Conservation (phyloP, 2,329 filamentous ascomycete species). For the Monosporascus sp. region DNA sequence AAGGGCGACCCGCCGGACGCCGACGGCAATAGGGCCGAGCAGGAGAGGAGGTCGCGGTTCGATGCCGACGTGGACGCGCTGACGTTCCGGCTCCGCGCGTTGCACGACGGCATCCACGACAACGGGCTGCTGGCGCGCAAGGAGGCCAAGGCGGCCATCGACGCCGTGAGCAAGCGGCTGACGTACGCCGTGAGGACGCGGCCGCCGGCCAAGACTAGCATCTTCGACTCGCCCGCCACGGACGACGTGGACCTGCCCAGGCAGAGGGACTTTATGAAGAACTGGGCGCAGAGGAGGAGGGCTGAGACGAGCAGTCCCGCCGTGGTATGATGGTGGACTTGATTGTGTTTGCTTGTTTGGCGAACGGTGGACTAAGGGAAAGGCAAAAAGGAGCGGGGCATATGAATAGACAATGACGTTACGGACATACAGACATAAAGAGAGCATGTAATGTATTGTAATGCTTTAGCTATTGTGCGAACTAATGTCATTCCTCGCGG, state of each 20-base stretch:
- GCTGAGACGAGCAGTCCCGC: neutral
- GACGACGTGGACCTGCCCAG: constrained; percentile 35
- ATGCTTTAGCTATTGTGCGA: no score
- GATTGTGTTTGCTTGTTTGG: no score
- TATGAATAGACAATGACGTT: no score
- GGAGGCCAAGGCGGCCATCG: constrained; percentile 71
- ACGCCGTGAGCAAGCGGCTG: constrained; percentile 70
- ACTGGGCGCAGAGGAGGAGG: constrained; percentile 23
- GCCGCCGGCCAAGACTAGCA: constrained; percentile 46
- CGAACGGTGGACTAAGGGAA: no score
- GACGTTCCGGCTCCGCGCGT: constrained; percentile 49
- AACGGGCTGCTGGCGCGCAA: constrained; percentile 68
- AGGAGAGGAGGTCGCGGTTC: constrained; percentile 44
- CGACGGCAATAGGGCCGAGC: constrained; percentile 24
- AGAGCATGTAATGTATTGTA: no score
- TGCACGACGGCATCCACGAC: constrained; percentile 63
- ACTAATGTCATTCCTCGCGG: no score
- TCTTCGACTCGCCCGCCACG: constrained; percentile 38
- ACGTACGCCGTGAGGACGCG: constrained; percentile 65
- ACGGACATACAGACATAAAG: no score
- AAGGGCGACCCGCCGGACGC: constrained; percentile 25
- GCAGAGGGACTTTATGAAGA: constrained; percentile 47
- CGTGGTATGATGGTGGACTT: neutral
- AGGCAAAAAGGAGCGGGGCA: no score
- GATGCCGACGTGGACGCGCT: constrained; percentile 68